phyloP scores from a whole-genome alignment of 2,329 filamentous ascomycete species.

The Fusarium sulawesiense region DNA sequence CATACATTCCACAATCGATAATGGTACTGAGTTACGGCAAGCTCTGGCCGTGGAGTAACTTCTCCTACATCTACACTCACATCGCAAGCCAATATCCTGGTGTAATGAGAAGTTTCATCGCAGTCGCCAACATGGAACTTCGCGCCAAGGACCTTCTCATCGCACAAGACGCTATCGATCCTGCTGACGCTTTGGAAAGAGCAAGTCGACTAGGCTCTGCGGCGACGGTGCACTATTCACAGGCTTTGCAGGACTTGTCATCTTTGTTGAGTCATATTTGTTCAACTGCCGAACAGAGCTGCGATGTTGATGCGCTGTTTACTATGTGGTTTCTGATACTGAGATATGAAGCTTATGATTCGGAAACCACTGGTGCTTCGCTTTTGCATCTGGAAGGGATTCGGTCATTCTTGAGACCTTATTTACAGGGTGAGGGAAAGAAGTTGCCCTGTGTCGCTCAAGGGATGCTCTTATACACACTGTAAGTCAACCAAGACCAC shows the following conservation, averaged over 20 bases:
- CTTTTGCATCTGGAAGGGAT: constrained; percentile 37
- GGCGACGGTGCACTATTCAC: constrained; percentile 27
- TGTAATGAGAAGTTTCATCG: constrained; percentile 41
- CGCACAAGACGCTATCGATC: not conserved
- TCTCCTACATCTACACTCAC: constrained; percentile 36
- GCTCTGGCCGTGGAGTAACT: constrained; percentile 39
- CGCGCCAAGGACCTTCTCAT: constrained; percentile 24
- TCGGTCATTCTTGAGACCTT: constrained; percentile 29
- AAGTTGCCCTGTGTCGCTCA: constrained; percentile 32
- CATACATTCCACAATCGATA: constrained; percentile 30
- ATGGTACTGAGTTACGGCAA: constrained; percentile 39
- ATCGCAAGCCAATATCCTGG: constrained; percentile 38
- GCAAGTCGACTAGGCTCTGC: constrained; percentile 14
- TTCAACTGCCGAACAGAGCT: not conserved
- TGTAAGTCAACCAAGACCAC: not conserved
- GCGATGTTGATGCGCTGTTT: constrained; percentile 36
- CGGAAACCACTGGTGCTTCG: constrained; percentile 25
- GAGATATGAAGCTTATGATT: constrained; percentile 33
- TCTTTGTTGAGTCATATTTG: constrained; percentile 29
- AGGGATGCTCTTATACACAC: constrained; percentile 33
- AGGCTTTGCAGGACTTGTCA: constrained; percentile 37
- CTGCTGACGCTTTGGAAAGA: not conserved
- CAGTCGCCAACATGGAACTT: constrained; percentile 37
- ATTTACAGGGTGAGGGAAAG: constrained; percentile 11
- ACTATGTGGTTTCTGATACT: constrained; percentile 42